Evolutionary conservation across 108 stramenopile genomes (phyloP), one percentile per base, ranked within the genome.

Genomic region (Cyclotella baltica): DNA sequence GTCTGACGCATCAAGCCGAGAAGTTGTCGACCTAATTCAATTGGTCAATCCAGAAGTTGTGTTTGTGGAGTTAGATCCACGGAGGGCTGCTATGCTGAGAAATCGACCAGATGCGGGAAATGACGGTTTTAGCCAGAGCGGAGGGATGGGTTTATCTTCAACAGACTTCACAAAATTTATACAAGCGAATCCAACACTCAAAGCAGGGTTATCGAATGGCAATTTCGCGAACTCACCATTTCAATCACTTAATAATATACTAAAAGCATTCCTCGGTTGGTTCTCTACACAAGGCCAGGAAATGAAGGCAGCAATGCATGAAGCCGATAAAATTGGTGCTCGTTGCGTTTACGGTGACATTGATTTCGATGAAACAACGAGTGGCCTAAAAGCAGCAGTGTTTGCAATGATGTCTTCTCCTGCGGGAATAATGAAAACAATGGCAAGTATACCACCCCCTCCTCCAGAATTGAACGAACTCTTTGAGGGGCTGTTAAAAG

Each of bases 251-350:
- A 22, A 35, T 29, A 34, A 33, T 2, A 36, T 75, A 29, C 40
- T 75, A 55, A 30, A 25, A 23, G 28, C 13, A 10, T 33, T 35
- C 19, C 69, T 62, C 25, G 74, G 74, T 9, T 69, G 55, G 67
- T 31, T 68, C 30, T 53, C 67, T 9, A 29, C 29, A 6, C 69
- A 70, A 56, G 74, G 74, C 19, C 67, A 18, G 19, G 74, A 75
- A 28, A 75, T 75, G 67, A 61, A 56, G 28, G 74, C 67, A 28
- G 74, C 74, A 13, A 18, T 75, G 51, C 53, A 75, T n/a, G 74
- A 75, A 55, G 74, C 74, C 29, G 67, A 75, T 4, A 31, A 33
- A 25, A 68, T 69, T 15, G 74, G 61, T 4, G 74, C 74, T 5
- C 25, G 29, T 8, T 56, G 66, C 30, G 37, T 68, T 0, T 75